Evolutionary conservation across 2,329 filamentous ascomycete genomes (phyloP), one percentile per base, ranked within the genome.

Genomic region (Ceratocystis huliohia): DNA sequence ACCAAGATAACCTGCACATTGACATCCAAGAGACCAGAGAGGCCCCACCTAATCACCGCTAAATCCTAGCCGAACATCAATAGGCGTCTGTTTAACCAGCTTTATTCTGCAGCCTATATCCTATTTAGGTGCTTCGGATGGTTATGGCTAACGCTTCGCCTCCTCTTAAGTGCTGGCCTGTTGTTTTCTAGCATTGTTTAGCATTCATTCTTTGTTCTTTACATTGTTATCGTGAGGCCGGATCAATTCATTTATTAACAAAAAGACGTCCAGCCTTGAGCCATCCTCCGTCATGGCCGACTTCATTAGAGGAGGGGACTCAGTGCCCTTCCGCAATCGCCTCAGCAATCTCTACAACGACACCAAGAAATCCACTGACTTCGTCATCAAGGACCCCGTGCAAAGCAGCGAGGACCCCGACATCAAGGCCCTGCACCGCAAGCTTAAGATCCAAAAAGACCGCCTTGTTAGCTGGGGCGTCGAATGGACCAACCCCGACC

Each of bases 401-500:
- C 85, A 80, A 74, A 84, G 84, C 73, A 77, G 82, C 71, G 78
- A 87, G 72, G 80, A 86, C 73, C 87, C 88, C 28, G 87, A 90
- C 70, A 83, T 89, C 73, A 84, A 86, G 72, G 81, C 82, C 17
- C 78, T 92, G 41, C 87, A 91, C 73, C 85, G 88, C 69, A 90
- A 89, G 74, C 82, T 91, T 70, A 83, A 87, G 69, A 91, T 91
- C 70, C 89, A 92, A 72, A 90, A 89, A 74, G 88, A 91, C 76
- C 82, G 89, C 17, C 79, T 92, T 61, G 85, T 89, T 67, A 87
- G 85, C 68, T 93, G 89, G 89, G 89, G 88, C 0, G 78, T 91
- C 64, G 87, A 91, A 74, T 93, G 89, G 89, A 88, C 85, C 66
- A 88, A 91, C 73, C 84, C 86, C 56, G 76, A 77, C 17, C 82